Evolutionary conservation across 768 basidiomycete genomes (phyloP).

Genomic region (Mycena galericulata): DNA sequence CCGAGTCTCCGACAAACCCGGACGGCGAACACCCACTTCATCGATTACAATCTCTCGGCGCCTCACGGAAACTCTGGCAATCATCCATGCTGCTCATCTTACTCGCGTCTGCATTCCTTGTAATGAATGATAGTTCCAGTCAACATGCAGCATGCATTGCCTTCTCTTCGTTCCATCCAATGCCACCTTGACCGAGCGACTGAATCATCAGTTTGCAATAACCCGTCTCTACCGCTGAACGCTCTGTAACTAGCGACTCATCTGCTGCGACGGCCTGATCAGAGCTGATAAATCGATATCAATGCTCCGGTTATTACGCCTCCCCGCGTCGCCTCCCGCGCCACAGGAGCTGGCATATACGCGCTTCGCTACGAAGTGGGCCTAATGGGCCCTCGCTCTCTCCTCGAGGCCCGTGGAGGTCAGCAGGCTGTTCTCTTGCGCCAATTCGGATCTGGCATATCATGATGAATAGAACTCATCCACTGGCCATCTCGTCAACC

Average conservation of each 20-base stretch:
- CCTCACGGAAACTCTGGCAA: neutral
- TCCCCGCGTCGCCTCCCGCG: neutral
- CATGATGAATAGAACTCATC: slow-evolving; percentile 23
- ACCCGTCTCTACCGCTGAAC: neutral
- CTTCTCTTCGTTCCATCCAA: neutral
- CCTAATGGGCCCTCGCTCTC: neutral
- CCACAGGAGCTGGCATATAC: neutral
- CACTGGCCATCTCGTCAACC: slow-evolving; percentile 10
- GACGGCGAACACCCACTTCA: neutral
- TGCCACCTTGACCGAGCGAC: neutral
- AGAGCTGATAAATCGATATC: neutral
- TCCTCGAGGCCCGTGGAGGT: neutral
- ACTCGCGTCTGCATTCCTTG: no score
- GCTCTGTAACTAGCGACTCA: neutral
- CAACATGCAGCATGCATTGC: neutral
- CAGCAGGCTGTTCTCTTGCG: neutral
- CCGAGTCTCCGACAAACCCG: neutral
- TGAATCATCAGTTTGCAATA: neutral
- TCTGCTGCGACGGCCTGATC: slow-evolving; percentile 12
- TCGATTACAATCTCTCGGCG: neutral
- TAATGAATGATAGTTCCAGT: slow-evolving; percentile 8
- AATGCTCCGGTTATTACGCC: neutral
- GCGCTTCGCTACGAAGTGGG: neutral
- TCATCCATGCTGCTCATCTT: neutral
- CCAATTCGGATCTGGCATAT: slow-evolving; percentile 30